Evolutionary conservation across 495 filamentous ascomycete species (phyloP).

Genomic region (Penicillium samsonianum): DNA sequence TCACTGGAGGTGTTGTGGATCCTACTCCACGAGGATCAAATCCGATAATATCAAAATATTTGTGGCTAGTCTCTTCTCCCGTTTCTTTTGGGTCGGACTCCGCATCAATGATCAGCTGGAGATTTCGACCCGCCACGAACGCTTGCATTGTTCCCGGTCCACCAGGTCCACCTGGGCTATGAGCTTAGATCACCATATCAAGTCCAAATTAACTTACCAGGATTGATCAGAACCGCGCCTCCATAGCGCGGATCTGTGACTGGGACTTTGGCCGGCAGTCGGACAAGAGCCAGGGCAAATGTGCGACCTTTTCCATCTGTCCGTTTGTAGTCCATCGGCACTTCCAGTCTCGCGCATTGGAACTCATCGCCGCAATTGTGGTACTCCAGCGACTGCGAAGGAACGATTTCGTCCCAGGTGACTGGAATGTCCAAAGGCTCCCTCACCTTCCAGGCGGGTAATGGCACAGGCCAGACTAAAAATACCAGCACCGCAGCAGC

Average conservation of each 20-base stretch:
- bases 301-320: constrained; percentile 36
- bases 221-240: constrained; percentile 48
- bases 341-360: constrained; percentile 56
- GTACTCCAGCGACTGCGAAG: constrained; percentile 37
- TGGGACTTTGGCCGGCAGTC: constrained; percentile 50
- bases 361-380: constrained; percentile 45
- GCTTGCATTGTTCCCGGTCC: constrained; percentile 48
- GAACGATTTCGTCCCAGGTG: constrained; percentile 35
- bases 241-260: constrained; percentile 48
- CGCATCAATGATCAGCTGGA: constrained; percentile 48
- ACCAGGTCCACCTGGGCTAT: constrained; percentile 48
- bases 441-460: neutral
- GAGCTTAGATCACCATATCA: neutral
- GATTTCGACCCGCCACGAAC: constrained; percentile 33
- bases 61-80: constrained; percentile 16
- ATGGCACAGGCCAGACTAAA: constrained; percentile 1
- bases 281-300: constrained; percentile 53
- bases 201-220: constrained; percentile 31
- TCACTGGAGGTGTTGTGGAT: constrained; percentile 48
- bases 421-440: constrained; percentile 2
- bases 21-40: constrained; percentile 60
- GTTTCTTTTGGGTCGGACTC: constrained; percentile 26
- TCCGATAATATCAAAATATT: constrained; percentile 57
- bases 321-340: constrained; percentile 59
- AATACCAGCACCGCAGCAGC: neutral